phyloP scores from a whole-genome alignment of 495 filamentous ascomycete species.

The Xylaria telfairii region DNA sequence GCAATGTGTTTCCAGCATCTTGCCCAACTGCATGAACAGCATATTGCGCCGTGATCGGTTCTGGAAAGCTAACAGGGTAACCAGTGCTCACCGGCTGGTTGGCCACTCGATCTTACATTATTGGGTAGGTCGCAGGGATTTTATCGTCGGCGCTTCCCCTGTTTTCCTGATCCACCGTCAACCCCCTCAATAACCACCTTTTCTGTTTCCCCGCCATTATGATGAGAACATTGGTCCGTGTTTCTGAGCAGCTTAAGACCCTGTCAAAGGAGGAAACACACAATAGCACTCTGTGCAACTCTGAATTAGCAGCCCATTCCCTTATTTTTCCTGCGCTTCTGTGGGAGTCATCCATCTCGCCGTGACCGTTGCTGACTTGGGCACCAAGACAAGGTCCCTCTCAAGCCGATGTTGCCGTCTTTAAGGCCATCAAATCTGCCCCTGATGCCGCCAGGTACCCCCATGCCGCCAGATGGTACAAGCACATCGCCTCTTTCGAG shows the following conservation, averaged over 20 bases:
- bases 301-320: constrained; percentile 63
- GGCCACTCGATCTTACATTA: constrained; percentile 88
- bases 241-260: constrained; percentile 99
- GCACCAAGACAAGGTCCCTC: constrained; percentile 74
- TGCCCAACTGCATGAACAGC: constrained; percentile 3
- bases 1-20: constrained; percentile 29
- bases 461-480: constrained; percentile 96
- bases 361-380: constrained; percentile 1
- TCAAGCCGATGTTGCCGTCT: constrained; percentile 94
- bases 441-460: constrained; percentile 88
- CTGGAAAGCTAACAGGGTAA: constrained; percentile 21
- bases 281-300: constrained; percentile 79
- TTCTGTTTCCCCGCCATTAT: constrained; percentile 48
- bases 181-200: constrained; percentile 28
- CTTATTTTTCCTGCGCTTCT: not conserved
- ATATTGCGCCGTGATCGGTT: constrained; percentile 43
- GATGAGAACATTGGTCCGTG: constrained; percentile 99
- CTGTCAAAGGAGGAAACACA: constrained; percentile 82
- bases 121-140: constrained; percentile 69
- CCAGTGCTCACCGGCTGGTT: constrained; percentile 93
- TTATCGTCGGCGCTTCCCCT: constrained; percentile 24
- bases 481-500: constrained; percentile 92
- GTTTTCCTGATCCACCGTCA: not conserved
- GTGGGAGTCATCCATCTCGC: not conserved
- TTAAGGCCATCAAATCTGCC: constrained; percentile 80